A percentile compares a stretch with the other conserved stretches of the same genome.
phyloP scores from a whole-genome alignment of 169 alveolate species.

The Ichthyophthirius multifiliis region DNA sequence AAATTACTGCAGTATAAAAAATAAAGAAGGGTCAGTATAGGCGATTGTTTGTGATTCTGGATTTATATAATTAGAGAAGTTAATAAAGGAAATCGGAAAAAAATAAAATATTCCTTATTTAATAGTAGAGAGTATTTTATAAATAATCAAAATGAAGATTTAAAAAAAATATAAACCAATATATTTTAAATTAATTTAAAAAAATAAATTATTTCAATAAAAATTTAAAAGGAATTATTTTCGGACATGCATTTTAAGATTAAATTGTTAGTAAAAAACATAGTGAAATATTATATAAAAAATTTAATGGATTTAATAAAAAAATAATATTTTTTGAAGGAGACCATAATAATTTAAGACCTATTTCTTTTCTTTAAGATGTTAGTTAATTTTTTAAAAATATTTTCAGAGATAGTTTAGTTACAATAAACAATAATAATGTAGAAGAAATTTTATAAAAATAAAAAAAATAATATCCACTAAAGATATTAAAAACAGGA shows the following conservation, averaged over 20 bases:
- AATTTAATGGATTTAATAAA: slow-evolving; percentile 67
- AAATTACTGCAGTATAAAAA: background rate
- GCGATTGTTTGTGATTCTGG: background rate
- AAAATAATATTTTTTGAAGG: slow-evolving; percentile 63
- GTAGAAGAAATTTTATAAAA: too few relatives aligned
- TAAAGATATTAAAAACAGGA: too few relatives aligned
- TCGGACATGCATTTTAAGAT: slow-evolving; percentile 59
- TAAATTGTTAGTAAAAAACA: slow-evolving; percentile 64
- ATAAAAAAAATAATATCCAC: too few relatives aligned
- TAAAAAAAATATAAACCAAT: background rate
- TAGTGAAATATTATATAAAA: slow-evolving; percentile 41
- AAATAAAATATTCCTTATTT: background rate
- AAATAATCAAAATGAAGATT: background rate
- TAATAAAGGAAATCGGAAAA: background rate
- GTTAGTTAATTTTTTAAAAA: background rate
- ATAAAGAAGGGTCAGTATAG: background rate
- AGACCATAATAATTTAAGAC: slow-evolving; percentile 71
- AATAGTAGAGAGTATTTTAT: background rate
- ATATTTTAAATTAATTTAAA: background rate
- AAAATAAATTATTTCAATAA: background rate
- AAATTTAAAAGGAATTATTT: slow-evolving; percentile 6
- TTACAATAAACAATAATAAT: too few relatives aligned
- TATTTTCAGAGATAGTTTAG: too few relatives aligned
- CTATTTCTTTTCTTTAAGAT: slow-evolving; percentile 14
- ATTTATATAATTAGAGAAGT: background rate